Base-by-base conservation (phyloP, 768 basidiomycete species). In the Erythrobasidium yunnanense region DNA sequence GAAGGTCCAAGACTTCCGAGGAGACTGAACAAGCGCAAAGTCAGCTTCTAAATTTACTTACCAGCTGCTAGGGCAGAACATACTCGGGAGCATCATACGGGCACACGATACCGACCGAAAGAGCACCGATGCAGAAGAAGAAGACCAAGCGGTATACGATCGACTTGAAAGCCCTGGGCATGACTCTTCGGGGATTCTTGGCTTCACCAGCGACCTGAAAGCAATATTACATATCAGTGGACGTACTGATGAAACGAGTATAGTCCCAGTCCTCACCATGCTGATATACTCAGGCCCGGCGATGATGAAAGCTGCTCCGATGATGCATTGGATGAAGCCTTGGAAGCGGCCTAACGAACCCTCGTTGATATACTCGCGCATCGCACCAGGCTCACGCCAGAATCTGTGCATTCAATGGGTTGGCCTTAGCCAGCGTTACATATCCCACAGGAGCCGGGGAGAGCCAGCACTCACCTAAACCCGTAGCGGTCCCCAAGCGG, bases 81-180 rank as follows among this genome's bases (percentile, higher is more conserved):
- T 23, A 67, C 66, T 49, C 85, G 84, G 58, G 65, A 60, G 85
- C 79, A 72, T 81, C 84, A 52, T 82, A 90, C 0, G 90, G 88
- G 18, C 89, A 87, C 46, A 93, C 83, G 0, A 90, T 78, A 49
- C 90, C 88, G 69, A 93, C 90, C 60, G 90, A 76, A 66, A 81
- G 78, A 2, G 86, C 86, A 42, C 88, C 81, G 23, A 75, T 74
- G 62, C 79, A 71, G 75, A 86, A 87, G 76, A 67, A 67, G 62
- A 62, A 65, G 22, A 35, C 57, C 17, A 67, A 23, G 25, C 66
- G 66, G 49, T 67, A 67, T n/a, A 65, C 45, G 34, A 67, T 67
- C 42, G 42, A 51, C n/a, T 27, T 65, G 62, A 62, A 67, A 4
- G 66, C 62, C n/a, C 49, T 49, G 18, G 66, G 66, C 66, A 67